These are phyloP conservation scores for Cercospora zeina DNA, from an alignment of 2,329 filamentous ascomycete species.

Conservation along the genomic window DNA sequence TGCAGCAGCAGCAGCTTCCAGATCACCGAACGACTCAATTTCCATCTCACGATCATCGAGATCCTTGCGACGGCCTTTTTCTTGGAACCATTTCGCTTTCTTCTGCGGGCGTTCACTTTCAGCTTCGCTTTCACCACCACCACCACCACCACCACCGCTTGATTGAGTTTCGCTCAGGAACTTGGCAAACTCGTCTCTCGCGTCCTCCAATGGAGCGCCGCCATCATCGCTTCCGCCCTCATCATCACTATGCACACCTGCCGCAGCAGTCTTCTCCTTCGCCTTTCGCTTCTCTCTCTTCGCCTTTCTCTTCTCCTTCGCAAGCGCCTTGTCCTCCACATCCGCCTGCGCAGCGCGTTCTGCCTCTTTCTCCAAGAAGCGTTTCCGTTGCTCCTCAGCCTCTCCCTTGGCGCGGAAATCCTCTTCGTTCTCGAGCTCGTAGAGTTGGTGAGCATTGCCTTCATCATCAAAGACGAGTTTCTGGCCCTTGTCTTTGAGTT, in stretches of 20 bases:
- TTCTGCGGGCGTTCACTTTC: slow-evolving; percentile 49
- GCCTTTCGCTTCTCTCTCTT: slow-evolving; percentile 74
- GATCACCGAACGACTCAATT: slow-evolving; percentile 75
- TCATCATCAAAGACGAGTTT: slow-evolving; percentile 93
- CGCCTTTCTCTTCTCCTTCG: slow-evolving; percentile 73
- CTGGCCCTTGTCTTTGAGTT: slow-evolving; percentile 81
- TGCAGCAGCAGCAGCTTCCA: slow-evolving; percentile 69
- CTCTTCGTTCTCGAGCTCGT: slow-evolving; percentile 83
- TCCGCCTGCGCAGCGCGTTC: slow-evolving; percentile 73
- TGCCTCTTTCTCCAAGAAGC: slow-evolving; percentile 75
- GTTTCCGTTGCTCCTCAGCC: slow-evolving; percentile 71
- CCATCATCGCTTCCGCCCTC: slow-evolving; percentile 31
- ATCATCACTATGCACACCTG: slow-evolving; percentile 30
- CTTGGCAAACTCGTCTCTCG: slow-evolving; percentile 47
- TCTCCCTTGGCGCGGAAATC: slow-evolving; percentile 74
- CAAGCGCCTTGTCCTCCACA: slow-evolving; percentile 76
- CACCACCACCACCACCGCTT: slow-evolving; percentile 36
- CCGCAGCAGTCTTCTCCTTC: slow-evolving; percentile 57
- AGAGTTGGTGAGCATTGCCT: slow-evolving; percentile 77
- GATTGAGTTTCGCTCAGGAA: slow-evolving; percentile 44
- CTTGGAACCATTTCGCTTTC: slow-evolving; percentile 77
- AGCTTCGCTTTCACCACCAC: slow-evolving; percentile 40
- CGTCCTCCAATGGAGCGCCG: slow-evolving; percentile 28
- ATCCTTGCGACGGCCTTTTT: slow-evolving; percentile 59
- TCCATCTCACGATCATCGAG: slow-evolving; percentile 57